A percentile compares a stretch with the other conserved stretches of the same genome.
phyloP scores from a whole-genome alignment of 352 stramenopile species.

The Globisporangium takayamanum region DNA sequence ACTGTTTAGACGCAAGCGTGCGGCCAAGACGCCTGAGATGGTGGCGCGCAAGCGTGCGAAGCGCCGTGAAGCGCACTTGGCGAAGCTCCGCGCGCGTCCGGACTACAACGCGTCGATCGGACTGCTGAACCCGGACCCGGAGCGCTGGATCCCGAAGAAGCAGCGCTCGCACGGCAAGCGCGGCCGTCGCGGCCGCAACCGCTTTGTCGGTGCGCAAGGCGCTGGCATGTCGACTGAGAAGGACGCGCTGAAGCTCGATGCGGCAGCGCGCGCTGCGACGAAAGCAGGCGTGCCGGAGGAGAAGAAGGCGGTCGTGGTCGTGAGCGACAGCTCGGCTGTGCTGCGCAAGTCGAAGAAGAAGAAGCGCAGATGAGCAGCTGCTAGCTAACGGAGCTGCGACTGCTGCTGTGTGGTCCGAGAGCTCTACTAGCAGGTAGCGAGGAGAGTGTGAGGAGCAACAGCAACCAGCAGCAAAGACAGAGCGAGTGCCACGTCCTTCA shows the following conservation, averaged over 20 bases:
- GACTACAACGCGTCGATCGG: constrained; percentile 80
- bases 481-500: too few species aligned
- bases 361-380: constrained; percentile 63
- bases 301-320: constrained; percentile 51
- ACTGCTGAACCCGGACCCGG: constrained; percentile 65
- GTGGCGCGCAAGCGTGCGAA: constrained; percentile 72
- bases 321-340: constrained; percentile 46
- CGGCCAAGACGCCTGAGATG: constrained; percentile 63
- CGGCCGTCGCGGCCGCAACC: constrained; percentile 68
- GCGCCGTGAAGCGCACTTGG: constrained; percentile 51
- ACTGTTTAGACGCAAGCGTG: constrained; percentile 47
- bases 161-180: constrained; percentile 75
- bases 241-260: constrained; percentile 77
- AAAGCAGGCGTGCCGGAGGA: constrained; percentile 48
- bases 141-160: constrained; percentile 85
- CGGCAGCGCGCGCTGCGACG: constrained; percentile 60
- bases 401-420: neutral
- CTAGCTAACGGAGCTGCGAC: neutral
- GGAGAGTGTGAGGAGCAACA: neutral
- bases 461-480: too few species aligned
- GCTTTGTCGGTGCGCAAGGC: constrained; percentile 77
- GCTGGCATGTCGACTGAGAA: constrained; percentile 76
- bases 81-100: constrained; percentile 44
- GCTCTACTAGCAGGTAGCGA: neutral
- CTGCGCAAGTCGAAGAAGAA: constrained; percentile 84